These are phyloP conservation scores for Coniochaeta pulveracea DNA, from an alignment of 2,329 filamentous ascomycete genomes.

Conservation along the genomic window DNA sequence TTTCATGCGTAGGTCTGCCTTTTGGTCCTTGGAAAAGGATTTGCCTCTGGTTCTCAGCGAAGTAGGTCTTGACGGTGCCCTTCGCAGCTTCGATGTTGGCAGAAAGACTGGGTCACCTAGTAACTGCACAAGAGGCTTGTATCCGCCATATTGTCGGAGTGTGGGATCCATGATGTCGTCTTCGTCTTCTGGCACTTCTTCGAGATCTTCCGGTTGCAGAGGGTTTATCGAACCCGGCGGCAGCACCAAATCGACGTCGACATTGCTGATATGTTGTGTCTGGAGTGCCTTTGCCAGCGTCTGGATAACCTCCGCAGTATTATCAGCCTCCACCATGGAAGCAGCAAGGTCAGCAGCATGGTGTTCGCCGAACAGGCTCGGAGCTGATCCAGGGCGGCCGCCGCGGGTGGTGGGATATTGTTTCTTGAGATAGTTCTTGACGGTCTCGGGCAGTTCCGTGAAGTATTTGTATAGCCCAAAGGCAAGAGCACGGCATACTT, in stretches of 20 bases:
- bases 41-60: conserved; percentile 68
- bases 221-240: conserved; percentile 67
- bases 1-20: conserved; percentile 74
- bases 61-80: conserved; percentile 78
- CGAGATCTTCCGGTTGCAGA: conserved; percentile 45
- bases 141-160: conserved; percentile 62
- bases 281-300: conserved; percentile 67
- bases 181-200: conserved; percentile 49
- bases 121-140: conserved; percentile 63
- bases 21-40: conserved; percentile 70
- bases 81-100: conserved; percentile 71
- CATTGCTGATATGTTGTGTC: conserved; percentile 71
- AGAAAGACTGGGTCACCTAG: conserved; percentile 80
- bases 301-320: conserved; percentile 58
- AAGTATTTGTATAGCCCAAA: conserved; percentile 95
- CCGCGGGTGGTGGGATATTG: conserved; percentile 40
- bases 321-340: conserved; percentile 73
- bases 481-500: conserved; percentile 80
- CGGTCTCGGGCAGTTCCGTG: conserved; percentile 65
- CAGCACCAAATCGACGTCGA: conserved; percentile 80
- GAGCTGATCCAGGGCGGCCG: conserved; percentile 50
- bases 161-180: conserved; percentile 56
- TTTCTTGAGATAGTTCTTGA: conserved; percentile 60
- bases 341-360: conserved; percentile 87
- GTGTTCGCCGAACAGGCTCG: conserved; percentile 73